Base-by-base conservation (phyloP, 2,329 filamentous ascomycete species). In the Fusarium anthophilum region DNA sequence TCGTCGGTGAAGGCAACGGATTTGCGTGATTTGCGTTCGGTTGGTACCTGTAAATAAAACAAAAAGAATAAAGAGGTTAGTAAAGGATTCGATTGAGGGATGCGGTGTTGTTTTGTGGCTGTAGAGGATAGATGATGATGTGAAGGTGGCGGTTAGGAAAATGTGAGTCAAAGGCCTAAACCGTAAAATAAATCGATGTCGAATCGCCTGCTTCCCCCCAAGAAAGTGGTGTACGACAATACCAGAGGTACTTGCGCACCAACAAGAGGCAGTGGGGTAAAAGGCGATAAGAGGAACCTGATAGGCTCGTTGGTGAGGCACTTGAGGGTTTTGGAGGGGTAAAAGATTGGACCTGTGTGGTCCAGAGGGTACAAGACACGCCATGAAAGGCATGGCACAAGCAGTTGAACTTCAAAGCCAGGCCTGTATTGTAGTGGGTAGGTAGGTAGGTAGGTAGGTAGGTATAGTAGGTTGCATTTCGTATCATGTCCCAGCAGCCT, bases 1-100 rank as follows among this genome's bases (percentile, higher is more conserved):
- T 94, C 94, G 84, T 96, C 93, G 82, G 92, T 95, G 84, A 98
- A 98, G 75, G 95, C 92, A 80, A 98, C 96, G 53, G 94, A 97
- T 86, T 98, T 98, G 86, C 95, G 93, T 80, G 92, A 91, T 84
- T 93, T 95, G 81, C 89, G 89, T 79, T 91, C 88, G 78, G 82
- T 61, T 51, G 75, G 76, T 57, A 59, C 70, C 76, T 78, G 68
- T 57, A 72, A 76, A 70, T 32, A 55, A 72, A 69, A 57, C 72
- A 47, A 75, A 66, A 66, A 28, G 58, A 74, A 62, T 66, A 48
- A 55, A 48, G 38, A 43, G 15, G 66, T 75, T 73, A 77, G 70
- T 71, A 67, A 43, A 56, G 15, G 45, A 61, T 48, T 58, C 56
- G 54, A 43, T 43, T 51, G 57, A 58, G 57, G 67, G 56, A 50